Evolutionary conservation across 805 yeast species (phyloP).

Genomic region (Kregervanrija delftensis): DNA sequence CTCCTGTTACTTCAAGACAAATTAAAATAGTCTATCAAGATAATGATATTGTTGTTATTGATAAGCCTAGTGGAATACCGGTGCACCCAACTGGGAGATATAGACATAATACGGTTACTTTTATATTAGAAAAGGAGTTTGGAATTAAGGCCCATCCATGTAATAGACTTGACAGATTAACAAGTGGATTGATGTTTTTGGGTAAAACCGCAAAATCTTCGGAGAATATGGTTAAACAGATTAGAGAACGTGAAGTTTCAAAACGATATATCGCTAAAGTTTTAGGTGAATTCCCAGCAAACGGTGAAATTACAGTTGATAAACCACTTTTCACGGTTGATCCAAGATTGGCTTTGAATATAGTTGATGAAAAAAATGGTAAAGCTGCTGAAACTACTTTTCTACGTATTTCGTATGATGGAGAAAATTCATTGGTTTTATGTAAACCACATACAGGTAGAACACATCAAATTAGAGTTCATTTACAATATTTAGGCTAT

Average conservation of each 20-base stretch:
- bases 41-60: slow-evolving; percentile 72
- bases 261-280: slow-evolving; percentile 89
- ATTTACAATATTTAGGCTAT: slow-evolving; percentile 78
- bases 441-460: slow-evolving; percentile 90
- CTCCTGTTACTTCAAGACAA: slow-evolving; percentile 58
- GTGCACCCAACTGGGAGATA: slow-evolving; percentile 93
- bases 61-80: slow-evolving; percentile 92
- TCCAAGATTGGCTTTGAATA: slow-evolving; percentile 66
- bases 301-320: slow-evolving; percentile 44
- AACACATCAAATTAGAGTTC: slow-evolving; percentile 93
- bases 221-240: slow-evolving; percentile 63
- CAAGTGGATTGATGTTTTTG: slow-evolving; percentile 89
- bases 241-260: slow-evolving; percentile 62
- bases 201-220: slow-evolving; percentile 80
- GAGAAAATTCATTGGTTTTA: slow-evolving; percentile 58
- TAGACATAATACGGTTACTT: slow-evolving; percentile 69
- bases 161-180: slow-evolving; percentile 81
- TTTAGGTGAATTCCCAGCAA: slow-evolving; percentile 73
- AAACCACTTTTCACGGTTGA: slow-evolving; percentile 63
- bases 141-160: slow-evolving; percentile 71
- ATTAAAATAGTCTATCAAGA: slow-evolving; percentile 68
- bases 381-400: slow-evolving; percentile 75
- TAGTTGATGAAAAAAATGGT: slow-evolving; percentile 45
- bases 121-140: slow-evolving; percentile 64
- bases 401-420: slow-evolving; percentile 60